Evolutionary conservation across 1,284 basidiomycete species (phyloP).

Genomic region (Albatrellus sp.): DNA sequence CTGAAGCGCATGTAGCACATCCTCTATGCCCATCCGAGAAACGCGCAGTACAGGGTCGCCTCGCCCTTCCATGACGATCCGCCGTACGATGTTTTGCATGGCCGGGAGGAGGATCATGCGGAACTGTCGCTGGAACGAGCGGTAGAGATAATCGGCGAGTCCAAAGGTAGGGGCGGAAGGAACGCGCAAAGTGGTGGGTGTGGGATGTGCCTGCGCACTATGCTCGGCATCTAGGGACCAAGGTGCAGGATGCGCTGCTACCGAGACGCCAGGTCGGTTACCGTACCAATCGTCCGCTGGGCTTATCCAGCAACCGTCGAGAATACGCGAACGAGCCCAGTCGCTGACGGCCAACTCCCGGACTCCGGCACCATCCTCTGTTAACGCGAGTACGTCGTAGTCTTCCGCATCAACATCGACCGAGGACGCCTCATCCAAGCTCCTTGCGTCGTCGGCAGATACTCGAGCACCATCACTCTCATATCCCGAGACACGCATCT

Average conservation of each 20-base stretch:
- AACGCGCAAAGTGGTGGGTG: conserved; percentile 30
- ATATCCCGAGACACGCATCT: conserved; percentile 17
- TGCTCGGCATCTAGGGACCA: conserved; percentile 32
- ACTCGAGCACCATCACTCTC: conserved; percentile 25
- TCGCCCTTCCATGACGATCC: conserved; percentile 44
- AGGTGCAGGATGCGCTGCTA: conserved; percentile 52
- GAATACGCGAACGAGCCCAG: conserved; percentile 56
- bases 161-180: conserved; percentile 25
- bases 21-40: conserved; percentile 43
- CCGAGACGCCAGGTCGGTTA: conserved; percentile 20
- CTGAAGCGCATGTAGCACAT: conserved; percentile 46
- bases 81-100: conserved; percentile 54
- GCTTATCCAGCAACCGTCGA: conserved; percentile 63
- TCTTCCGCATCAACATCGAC: conserved; percentile 35
- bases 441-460: conserved; percentile 17
- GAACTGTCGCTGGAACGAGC: conserved; percentile 43
- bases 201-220: conserved; percentile 32
- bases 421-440: conserved; percentile 2
- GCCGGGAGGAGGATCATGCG: conserved; percentile 44
- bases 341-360: conserved; percentile 57
- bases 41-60: conserved; percentile 32
- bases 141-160: conserved; percentile 36
- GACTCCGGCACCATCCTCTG: conserved; percentile 46
- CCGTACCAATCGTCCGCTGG: conserved; percentile 57
- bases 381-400: conserved; percentile 41